A percentile compares a stretch with the other conserved stretches of the same genome.
phyloP scores from a whole-genome alignment of 345 rosid species.

The Rhodamnia argentea region DNA sequence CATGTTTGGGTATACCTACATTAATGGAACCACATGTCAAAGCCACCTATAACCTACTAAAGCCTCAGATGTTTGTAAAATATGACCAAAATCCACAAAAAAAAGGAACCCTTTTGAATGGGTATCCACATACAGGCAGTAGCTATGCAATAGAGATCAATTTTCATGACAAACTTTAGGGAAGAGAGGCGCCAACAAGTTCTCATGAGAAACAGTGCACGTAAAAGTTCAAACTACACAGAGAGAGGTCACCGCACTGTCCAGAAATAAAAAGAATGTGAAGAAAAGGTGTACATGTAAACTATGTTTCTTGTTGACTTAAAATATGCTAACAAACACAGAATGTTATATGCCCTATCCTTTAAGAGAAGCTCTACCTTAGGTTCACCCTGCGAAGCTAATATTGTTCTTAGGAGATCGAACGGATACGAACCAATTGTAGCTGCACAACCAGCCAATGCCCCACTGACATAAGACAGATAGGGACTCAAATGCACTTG shows the following conservation, averaged over 20 bases:
- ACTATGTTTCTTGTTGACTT: neutral
- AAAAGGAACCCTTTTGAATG: neutral
- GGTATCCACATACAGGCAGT: neutral
- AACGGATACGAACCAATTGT: constrained; percentile 98
- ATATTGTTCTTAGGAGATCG: constrained; percentile 82
- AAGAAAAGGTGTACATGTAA: neutral
- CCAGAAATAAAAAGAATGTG: neutral
- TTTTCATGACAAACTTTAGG: neutral
- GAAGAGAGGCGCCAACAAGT: neutral
- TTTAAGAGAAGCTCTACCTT: constrained; percentile 35
- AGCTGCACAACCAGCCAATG: constrained; percentile 92
- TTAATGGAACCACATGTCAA: neutral
- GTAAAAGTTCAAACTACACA: neutral
- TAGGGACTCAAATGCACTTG: constrained; percentile 79
- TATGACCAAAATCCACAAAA: neutral
- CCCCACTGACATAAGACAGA: constrained; percentile 75
- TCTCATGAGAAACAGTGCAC: neutral
- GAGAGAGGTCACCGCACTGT: neutral
- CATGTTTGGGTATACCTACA: constrained; percentile 94
- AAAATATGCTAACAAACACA: neutral
- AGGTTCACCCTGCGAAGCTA: constrained; percentile 98
- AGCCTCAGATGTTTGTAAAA: neutral
- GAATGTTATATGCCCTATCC: neutral
- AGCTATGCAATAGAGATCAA: neutral
- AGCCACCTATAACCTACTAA: neutral